Conservation (phyloP, 352 stramenopile genomes). For the Pythium oligandrum region DNA sequence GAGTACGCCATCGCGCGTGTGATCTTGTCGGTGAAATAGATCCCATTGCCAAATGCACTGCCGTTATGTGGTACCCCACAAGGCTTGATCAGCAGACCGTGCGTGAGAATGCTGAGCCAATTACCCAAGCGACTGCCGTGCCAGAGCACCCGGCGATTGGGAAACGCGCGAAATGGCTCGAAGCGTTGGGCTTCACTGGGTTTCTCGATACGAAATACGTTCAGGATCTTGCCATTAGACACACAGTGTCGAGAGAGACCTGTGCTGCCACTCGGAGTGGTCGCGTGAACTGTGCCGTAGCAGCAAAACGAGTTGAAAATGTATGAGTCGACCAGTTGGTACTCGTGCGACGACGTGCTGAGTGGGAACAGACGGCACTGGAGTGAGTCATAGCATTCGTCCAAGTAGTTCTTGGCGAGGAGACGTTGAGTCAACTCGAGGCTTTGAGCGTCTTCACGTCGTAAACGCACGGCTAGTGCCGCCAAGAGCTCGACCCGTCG, state of each 20-base stretch:
- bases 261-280: background rate
- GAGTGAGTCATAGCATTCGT: conserved; percentile 53
- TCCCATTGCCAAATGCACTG: conserved; percentile 73
- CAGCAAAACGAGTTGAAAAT: conserved; percentile 71
- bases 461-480: conserved; percentile 39
- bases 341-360: conserved; percentile 36
- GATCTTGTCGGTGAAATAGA: conserved; percentile 88
- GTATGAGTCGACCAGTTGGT: conserved; percentile 57
- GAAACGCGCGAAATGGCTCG: conserved; percentile 34
- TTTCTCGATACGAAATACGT: conserved; percentile 63
- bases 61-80: conserved; percentile 70
- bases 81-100: conserved; percentile 78
- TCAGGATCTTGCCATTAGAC: conserved; percentile 44
- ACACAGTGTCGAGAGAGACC: conserved; percentile 19
- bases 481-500: conserved; percentile 57
- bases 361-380: conserved; percentile 47
- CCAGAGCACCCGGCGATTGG: conserved; percentile 77
- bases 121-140: conserved; percentile 84
- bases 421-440: conserved; percentile 32
- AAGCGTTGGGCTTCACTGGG: conserved; percentile 43
- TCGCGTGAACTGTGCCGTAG: conserved; percentile 4
- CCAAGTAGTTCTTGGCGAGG: conserved; percentile 49
- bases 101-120: conserved; percentile 76
- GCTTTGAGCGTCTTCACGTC: conserved; percentile 24
- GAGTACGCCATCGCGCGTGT: conserved; percentile 70